A percentile compares a stretch with the other conserved stretches of the same genome.
Evolutionary conservation across 768 basidiomycete genomes (phyloP).

Genomic region (Arthromyces matolae): DNA sequence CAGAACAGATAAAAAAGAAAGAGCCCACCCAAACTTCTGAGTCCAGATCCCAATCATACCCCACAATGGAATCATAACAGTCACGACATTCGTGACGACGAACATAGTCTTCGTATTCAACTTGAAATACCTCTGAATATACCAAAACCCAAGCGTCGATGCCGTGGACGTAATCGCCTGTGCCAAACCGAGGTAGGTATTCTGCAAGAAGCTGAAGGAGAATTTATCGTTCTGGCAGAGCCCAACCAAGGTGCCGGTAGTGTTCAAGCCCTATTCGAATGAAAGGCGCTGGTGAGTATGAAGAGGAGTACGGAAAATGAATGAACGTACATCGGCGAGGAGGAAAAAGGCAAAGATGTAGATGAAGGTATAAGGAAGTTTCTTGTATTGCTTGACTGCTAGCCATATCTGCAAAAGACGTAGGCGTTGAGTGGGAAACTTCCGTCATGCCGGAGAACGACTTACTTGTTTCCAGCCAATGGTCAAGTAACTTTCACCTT

Average conservation of each 20-base stretch:
- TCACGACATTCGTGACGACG: constrained; percentile 69
- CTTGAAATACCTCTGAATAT: constrained; percentile 76
- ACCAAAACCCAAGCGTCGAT: constrained; percentile 78
- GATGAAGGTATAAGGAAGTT: constrained; percentile 77
- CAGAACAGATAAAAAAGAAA: too few species aligned
- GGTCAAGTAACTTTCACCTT: constrained; percentile 71
- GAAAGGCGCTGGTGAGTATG: neutral
- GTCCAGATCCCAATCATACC: constrained; percentile 88
- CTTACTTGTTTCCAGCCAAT: constrained; percentile 85
- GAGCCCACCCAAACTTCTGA: constrained; percentile 62
- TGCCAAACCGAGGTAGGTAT: constrained; percentile 71
- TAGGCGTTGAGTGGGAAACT: neutral
- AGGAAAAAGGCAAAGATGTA: constrained; percentile 77
- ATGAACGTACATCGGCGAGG: constrained; percentile 61
- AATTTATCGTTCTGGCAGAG: constrained; percentile 84
- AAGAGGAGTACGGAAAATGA: neutral
- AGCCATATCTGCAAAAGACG: constrained; percentile 84
- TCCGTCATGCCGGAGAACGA: neutral
- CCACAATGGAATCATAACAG: constrained; percentile 79
- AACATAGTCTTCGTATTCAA: constrained; percentile 84
- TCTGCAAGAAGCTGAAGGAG: constrained; percentile 75
- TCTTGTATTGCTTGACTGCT: constrained; percentile 69
- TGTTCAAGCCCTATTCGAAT: constrained; percentile 70
- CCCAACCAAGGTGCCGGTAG: constrained; percentile 67
- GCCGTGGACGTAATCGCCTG: constrained; percentile 74